These are phyloP conservation scores for Mrakia gelida DNA, from an alignment of 768 basidiomycete genomes.

Conservation along the genomic window DNA sequence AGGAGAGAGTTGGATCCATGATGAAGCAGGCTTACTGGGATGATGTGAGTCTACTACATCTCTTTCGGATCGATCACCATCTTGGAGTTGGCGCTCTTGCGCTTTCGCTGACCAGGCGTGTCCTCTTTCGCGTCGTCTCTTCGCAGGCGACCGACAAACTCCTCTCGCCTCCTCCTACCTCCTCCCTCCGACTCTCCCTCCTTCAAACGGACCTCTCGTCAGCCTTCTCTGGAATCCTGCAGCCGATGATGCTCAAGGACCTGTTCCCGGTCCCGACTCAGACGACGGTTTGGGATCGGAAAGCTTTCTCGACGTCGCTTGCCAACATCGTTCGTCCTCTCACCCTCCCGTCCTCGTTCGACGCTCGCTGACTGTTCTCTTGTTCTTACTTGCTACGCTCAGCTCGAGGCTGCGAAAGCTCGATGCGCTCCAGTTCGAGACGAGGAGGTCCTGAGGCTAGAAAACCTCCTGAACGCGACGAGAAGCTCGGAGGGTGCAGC, in stretches of 20 bases:
- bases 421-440: conserved; percentile 25
- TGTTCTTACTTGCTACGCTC: not conserved
- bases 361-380: not conserved
- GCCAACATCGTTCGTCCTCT: not conserved
- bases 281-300: conserved; percentile 4
- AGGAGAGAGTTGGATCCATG: conserved; percentile 24
- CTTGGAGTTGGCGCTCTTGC: too few species aligned
- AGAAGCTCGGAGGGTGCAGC: not conserved
- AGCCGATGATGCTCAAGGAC: not conserved
- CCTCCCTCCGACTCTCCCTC: not conserved
- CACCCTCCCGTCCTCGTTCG: not conserved
- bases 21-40: conserved; percentile 30
- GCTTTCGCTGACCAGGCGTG: too few species aligned
- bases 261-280: conserved; percentile 14
- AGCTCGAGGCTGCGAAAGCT: conserved; percentile 1
- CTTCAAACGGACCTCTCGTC: conserved; percentile 12
- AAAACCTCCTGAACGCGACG: not conserved
- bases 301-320: not conserved
- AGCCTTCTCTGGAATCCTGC: not conserved
- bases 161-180: conserved; percentile 1
- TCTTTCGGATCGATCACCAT: not conserved
- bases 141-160: conserved; percentile 14
- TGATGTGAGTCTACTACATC: conserved; percentile 2
- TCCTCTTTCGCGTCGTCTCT: not conserved
- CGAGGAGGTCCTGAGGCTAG: not conserved